Evolutionary conservation across 1,284 basidiomycete genomes (phyloP).

Genomic region (Irpex rosettiformis): DNA sequence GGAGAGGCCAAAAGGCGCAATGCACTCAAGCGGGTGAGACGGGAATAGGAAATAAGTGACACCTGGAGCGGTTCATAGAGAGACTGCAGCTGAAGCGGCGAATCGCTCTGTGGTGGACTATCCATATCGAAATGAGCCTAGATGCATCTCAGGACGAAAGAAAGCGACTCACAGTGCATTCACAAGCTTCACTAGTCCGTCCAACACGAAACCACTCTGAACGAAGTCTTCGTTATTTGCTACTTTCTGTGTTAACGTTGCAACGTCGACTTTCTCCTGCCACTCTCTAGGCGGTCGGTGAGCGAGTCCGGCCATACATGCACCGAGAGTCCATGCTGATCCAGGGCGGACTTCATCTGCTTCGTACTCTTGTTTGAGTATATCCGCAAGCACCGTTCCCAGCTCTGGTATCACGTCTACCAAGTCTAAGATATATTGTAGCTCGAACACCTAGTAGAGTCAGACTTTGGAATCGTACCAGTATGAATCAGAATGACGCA

Average conservation of each 20-base stretch:
- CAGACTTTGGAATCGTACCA: background rate
- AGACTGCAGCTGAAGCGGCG: slow-evolving; percentile 16
- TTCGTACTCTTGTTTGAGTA: slow-evolving; percentile 40
- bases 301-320: slow-evolving; percentile 45
- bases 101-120: background rate
- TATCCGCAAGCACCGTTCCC: slow-evolving; percentile 42
- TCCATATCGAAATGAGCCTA: background rate
- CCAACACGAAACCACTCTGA: slow-evolving; percentile 46
- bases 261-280: slow-evolving; percentile 42
- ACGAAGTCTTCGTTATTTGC: slow-evolving; percentile 28
- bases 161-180: slow-evolving; percentile 30
- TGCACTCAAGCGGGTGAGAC: slow-evolving; percentile 47
- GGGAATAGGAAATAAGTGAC: slow-evolving; percentile 58
- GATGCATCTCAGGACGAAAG: background rate
- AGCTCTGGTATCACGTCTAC: slow-evolving; percentile 46
- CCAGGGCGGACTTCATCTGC: slow-evolving; percentile 38
- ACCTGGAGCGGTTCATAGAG: slow-evolving; percentile 45
- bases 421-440: slow-evolving; percentile 51
- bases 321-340: slow-evolving; percentile 50
- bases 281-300: slow-evolving; percentile 38
- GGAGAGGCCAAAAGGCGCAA: slow-evolving; percentile 54
- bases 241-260: slow-evolving; percentile 36
- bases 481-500: slow-evolving; percentile 15
- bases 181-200: slow-evolving; percentile 46
- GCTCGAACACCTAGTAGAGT: slow-evolving; percentile 34